Base-by-base conservation (phyloP, 1,284 basidiomycete genomes). In the Anthracocystis panici-leucophaei region DNA sequence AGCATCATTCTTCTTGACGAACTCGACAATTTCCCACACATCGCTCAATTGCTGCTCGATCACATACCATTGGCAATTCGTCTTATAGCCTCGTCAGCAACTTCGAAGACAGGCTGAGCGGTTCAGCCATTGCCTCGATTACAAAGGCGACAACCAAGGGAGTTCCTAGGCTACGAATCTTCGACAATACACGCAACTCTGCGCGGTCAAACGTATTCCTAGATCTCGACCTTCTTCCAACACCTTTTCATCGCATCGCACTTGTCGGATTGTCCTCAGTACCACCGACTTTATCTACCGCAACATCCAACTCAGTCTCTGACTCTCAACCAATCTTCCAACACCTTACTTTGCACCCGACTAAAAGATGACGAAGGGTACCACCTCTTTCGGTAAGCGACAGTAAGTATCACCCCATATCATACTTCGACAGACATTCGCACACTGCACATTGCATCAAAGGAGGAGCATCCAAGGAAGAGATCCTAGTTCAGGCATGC, bases 371-470 rank as follows among this genome's bases (percentile, higher is more conserved):
- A 81, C 79, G 71, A 80, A 85, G 82, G 83, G 83, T 83, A 85
- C 83, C 61, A 82, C 79, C 72, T 82, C 81, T 66, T 82, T 85
- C 73, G 83, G 83, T 84, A 83, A 83, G 82, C 78, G 82, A 69
- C 83, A 85, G 82, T 84, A 79, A 75, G 82, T 84, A 81, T 80
- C 65, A 49, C 21, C 46, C 35, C 21, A n/a, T 48, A 9, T 48
- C 54, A 29, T 16, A 12, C 9, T 7, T 18, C 87, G 95, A 96
- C 91, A 94, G 93, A 83, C 97, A 97, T 90, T 91, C 93, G 84
- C 95, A 97, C 91, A 96, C 94, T 53, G 61, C 57, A 51, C 20
- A 48, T 7, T 2, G 21, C 9, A 12, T 20, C 27, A n/a, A n/a
- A 29, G 55, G 21, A 21, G n/a, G 35, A 16, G 21, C 9, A 12